phyloP scores from a whole-genome alignment of 805 yeast genomes.

The Zygoascus ofunaensis region DNA sequence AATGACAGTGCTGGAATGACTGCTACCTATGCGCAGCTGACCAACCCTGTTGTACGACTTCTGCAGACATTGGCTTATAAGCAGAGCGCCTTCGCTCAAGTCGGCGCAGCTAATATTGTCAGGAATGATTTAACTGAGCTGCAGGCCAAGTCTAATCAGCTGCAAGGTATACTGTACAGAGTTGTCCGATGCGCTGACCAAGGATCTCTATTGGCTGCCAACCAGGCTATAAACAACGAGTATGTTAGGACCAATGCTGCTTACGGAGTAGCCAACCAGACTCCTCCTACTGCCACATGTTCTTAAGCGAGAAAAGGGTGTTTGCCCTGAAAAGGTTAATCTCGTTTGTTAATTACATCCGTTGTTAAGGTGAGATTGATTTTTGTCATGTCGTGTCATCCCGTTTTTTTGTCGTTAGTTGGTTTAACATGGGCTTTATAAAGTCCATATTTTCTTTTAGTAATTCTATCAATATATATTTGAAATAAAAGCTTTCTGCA shows the following conservation, averaged over 20 bases:
- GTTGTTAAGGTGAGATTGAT: too few species aligned
- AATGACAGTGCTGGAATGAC: conserved; percentile 11
- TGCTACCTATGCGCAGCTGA: conserved; percentile 7
- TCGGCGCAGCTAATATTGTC: conserved; percentile 19
- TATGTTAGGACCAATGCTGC: background rate
- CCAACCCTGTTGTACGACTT: conserved; percentile 14
- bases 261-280: background rate
- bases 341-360: too few species aligned
- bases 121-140: conserved; percentile 18
- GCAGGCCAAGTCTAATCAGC: conserved; percentile 15
- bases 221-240: background rate
- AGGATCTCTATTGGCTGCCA: background rate
- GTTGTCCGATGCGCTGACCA: background rate
- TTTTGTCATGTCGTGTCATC: too few species aligned
- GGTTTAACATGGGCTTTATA: too few species aligned
- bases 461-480: too few species aligned
- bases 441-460: too few species aligned
- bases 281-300: background rate
- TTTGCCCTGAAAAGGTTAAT: too few species aligned
- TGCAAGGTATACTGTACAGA: conserved; percentile 15
- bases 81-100: conserved; percentile 20
- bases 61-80: conserved; percentile 17
- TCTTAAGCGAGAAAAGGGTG: too few species aligned
- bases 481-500: too few species aligned
- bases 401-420: too few species aligned